Percentiles rank a stretch among this genome's conserved stretches.
phyloP scores from a whole-genome alignment of 441 rosid species.

The Gossypium lobatum region DNA sequence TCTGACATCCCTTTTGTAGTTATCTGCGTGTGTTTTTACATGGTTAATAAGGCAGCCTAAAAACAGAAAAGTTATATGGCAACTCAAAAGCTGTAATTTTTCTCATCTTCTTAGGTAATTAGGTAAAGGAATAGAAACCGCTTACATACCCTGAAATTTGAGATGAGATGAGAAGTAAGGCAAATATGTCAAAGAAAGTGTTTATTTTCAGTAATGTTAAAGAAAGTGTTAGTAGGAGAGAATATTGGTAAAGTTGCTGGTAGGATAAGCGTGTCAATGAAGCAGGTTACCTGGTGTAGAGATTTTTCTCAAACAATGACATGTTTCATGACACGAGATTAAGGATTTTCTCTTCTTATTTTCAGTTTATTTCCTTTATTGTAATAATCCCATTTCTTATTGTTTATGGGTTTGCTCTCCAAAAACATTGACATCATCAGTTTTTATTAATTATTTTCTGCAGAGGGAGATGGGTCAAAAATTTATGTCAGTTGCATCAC shows the following conservation, averaged over 20 bases:
- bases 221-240: not conserved
- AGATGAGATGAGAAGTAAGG: not conserved
- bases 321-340: not conserved
- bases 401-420: not conserved
- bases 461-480: constrained; percentile 99
- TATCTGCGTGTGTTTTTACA: not conserved
- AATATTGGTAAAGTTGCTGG: not conserved
- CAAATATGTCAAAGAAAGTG: not conserved
- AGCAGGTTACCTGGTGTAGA: constrained; percentile 3
- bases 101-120: not conserved
- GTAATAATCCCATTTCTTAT: not conserved
- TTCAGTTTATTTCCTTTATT: not conserved
- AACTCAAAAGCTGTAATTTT: not conserved
- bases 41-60: not conserved
- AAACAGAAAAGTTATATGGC: not conserved
- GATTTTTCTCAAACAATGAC: not conserved
- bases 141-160: not conserved
- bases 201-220: not conserved
- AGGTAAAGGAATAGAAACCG: not conserved
- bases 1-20: not conserved
- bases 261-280: not conserved
- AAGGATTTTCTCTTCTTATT: not conserved
- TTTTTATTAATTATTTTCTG: constrained; percentile 14
- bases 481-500: constrained; percentile 93
- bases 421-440: not conserved